Base-by-base conservation (phyloP, 1,284 basidiomycete species). In the Trichosporon inkin region DNA sequence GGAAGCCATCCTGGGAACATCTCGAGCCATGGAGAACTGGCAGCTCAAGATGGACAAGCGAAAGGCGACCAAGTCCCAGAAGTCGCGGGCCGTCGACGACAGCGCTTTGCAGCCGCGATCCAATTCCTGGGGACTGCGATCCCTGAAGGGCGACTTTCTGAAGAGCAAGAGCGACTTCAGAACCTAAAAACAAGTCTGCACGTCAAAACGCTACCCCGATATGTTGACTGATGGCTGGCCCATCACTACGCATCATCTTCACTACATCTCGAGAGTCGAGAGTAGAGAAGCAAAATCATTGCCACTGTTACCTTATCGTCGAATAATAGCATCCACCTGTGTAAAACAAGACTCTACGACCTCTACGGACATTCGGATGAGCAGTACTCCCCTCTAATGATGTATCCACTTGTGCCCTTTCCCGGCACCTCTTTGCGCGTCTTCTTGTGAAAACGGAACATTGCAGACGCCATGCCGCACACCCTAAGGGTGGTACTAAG, bases 21-120 rank as follows among this genome's bases (percentile, higher is more conserved):
- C 44, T 13, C 44, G 44, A 2, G 44, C 44, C 14, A 49, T 49
- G 44, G 44, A 49, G 44, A 49, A 49, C 44, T 49, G 44, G 44
- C 44, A 49, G 44, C 44, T 49, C 44, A 49, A 49, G 44, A 49
- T 49, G 44, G 44, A 49, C 44, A 49, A 49, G 44, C 44, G 44
- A 19, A 49, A 49, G 19, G 16, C 11, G 22, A 28, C 22, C 44
- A 49, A 49, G 44, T 28, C 44, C 22, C 44, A 49, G 44, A 49
- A 49, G 44, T 3, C 22, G 10, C 44, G 44, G 13, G 28, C 28
- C 8, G 4, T 5, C 24, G 44, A 49, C 16, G 44, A 49, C 24
- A n/a, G 22, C 17, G 7, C 11, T 8, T 14, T 49, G 24, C 44
- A 49, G 44, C 14, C 44, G 6, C 44, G 44, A 16, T 49, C 44